Base-by-base conservation (phyloP, 2,329 filamentous ascomycete species). In the Trichoderma breve region DNA sequence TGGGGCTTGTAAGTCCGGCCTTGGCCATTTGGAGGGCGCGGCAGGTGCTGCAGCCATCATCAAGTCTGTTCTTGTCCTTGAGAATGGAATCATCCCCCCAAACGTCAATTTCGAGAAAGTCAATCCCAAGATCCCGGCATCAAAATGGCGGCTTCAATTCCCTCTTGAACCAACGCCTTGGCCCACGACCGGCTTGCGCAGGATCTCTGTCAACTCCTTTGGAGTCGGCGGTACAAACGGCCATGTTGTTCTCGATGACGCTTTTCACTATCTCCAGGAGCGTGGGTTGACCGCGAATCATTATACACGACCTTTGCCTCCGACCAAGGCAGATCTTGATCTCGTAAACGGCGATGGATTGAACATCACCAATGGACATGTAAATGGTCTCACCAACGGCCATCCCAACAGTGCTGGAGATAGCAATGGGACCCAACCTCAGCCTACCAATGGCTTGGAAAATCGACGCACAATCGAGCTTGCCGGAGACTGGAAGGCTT, bases 201-300 rank as follows among this genome's bases (percentile, higher is more conserved):
- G 84, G 14, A 83, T 80, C 15, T 82, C 80, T 66, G 78, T 86
- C 64, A 86, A 86, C 76, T 83, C 80, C 47, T 86, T 86, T 74
- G 85, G 85, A 1, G 86, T 82, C 73, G 85, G 85, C 6, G 85
- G 85, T 53, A 83, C 83, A 3, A 86, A 86, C 63, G 81, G 79
- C 0, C 84, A 86, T 70, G 76, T 82, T 5, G 81, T 86, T 34
- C 71, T 86, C 14, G 83, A 85, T 28, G 72, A 71, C 58, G 72
- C 68, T 3, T 57, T 32, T 30, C 43, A 71, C 28, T 73, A 73
- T 51, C 32, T 73, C 15, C 8, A 67, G 28, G 34, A 32, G 6
- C 36, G 58, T 26, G 67, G 67, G 55, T 21, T 70, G 18, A 51
- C 26, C n/a, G 67, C 32, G 14, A 51, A 21, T 26, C 67, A 70